Evolutionary conservation across 257 asterid species (phyloP), one percentile per base, ranked within the genome.

Genomic region (Craterostigma plantagineum): DNA sequence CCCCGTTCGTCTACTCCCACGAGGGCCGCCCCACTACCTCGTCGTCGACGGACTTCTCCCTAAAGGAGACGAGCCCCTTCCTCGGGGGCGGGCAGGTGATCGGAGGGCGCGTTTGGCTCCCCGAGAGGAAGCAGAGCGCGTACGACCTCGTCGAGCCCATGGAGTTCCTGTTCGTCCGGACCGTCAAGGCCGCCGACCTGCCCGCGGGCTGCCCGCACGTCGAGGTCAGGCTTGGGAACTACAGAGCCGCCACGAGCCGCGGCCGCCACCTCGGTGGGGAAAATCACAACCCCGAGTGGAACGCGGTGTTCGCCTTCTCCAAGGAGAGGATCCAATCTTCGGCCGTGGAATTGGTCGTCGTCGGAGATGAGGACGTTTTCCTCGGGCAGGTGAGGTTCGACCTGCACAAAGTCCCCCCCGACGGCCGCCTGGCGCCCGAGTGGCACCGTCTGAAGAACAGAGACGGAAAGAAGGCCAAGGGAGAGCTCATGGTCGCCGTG

Each of bases 401-500:
- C 45, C 75, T 81, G 43, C 74, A 59, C 5, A 93, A 86, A n/a
- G 59, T 86, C n/a, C n/a, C n/a, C n/a, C 97, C 97, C 0, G 97
- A 86, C 57, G 81, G 97, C 67, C 97, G 94, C 8, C 63, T 86
- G 73, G 97, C 97, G 52, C 95, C 97, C 9, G 80, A 86, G 44
- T 86, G 97, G 97, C 70, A 81, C 51, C 73, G 69, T 12, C 70
- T 86, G 18, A 92, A 76, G 67, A 59, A 73, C 65, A 71, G 65
- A 61, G 73, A 72, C 30, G 78, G 92, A 33, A 75, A 74, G 39
- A 86, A 86, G 38, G 59, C 46, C 53, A 63, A 58, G 13, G 90
- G 97, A 8, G 95, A 86, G 43, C 45, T 86, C 46, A 86, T 86
- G 97, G 65, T 86, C 13, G 95, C 93, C 27, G 85, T 86, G 4